These are phyloP conservation scores for Hamigera avellanea DNA, from an alignment of 495 filamentous ascomycete genomes.

Conservation along the genomic window DNA sequence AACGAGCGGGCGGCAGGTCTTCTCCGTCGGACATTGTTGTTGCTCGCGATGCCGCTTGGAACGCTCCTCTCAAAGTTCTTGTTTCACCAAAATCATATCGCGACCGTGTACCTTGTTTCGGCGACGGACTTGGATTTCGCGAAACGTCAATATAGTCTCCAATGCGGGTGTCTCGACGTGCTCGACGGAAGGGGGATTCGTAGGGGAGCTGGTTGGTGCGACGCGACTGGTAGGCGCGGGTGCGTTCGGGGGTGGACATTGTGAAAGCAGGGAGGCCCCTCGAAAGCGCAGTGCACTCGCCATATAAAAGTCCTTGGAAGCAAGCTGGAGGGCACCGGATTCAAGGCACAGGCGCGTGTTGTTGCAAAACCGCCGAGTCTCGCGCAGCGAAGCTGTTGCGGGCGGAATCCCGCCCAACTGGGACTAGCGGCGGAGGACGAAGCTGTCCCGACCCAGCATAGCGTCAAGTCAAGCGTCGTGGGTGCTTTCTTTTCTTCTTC, in stretches of 20 bases:
- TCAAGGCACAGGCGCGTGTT: background rate
- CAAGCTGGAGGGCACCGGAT: no score
- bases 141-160: constrained; percentile 20
- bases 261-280: constrained; percentile 1
- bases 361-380: no score
- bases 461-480: background rate
- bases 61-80: constrained; percentile 27
- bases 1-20: constrained; percentile 5
- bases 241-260: constrained; percentile 18
- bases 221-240: constrained; percentile 11
- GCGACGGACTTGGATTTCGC: constrained; percentile 17
- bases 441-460: background rate
- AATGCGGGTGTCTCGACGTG: constrained; percentile 14
- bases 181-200: constrained; percentile 25
- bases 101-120: constrained; percentile 16
- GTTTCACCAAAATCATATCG: constrained; percentile 23
- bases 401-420: background rate
- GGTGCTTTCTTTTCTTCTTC: background rate
- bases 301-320: no score
- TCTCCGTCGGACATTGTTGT: constrained; percentile 15
- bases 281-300: no score
- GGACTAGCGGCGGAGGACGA: background rate
- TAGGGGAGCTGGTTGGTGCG: constrained; percentile 19
- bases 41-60: constrained; percentile 14
- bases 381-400: no score